Evolutionary conservation across 2,329 filamentous ascomycete genomes (phyloP).

Genomic region (Pseudogymnoascus sp.): DNA sequence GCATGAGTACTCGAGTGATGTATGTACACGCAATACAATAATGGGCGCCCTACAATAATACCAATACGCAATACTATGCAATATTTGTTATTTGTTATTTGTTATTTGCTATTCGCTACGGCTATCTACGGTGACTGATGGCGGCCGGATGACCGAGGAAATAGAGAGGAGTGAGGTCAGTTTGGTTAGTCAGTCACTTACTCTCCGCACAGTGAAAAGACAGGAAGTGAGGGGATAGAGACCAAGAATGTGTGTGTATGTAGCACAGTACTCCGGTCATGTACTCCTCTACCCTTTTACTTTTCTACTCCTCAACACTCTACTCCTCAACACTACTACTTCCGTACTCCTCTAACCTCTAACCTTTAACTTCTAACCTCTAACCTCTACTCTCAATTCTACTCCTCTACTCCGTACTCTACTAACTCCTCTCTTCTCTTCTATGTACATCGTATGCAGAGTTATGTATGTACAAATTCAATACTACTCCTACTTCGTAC

Average conservation of each 20-base stretch:
- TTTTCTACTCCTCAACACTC: too few species aligned
- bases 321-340: too few species aligned
- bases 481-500: background rate
- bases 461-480: background rate
- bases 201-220: background rate
- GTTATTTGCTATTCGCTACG: background rate
- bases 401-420: too few species aligned
- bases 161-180: background rate
- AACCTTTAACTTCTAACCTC: too few species aligned
- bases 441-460: too few species aligned
- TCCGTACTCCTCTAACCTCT: too few species aligned
- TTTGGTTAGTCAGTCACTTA: too few species aligned
- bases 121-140: background rate
- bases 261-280: too few species aligned
- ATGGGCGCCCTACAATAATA: too few species aligned
- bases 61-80: background rate
- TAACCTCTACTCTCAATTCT: too few species aligned
- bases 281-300: too few species aligned
- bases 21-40: background rate
- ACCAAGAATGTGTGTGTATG: too few species aligned
- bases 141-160: background rate
- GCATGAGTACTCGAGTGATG: background rate
- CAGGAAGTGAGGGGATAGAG: background rate
- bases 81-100: background rate
- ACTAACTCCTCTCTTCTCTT: background rate